Percentiles rank a stretch among this genome's conserved stretches.
These are phyloP conservation scores for Verticillium dahliae DNA, from an alignment of 2,329 filamentous ascomycete species.

Conservation along the genomic window DNA sequence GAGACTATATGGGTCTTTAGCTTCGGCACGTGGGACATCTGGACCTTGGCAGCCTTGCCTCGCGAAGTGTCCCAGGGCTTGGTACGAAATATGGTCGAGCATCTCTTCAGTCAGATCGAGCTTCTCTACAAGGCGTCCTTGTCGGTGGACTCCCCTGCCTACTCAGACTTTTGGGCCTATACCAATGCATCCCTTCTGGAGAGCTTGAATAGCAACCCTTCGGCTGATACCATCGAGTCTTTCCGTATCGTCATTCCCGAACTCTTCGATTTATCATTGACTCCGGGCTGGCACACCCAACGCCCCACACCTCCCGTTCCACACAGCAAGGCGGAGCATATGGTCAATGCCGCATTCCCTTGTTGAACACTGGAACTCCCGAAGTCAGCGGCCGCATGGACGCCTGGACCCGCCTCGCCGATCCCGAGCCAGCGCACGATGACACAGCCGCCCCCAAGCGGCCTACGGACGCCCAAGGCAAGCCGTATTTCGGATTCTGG, in stretches of 20 bases:
- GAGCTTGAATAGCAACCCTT: conserved; percentile 10
- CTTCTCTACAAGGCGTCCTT: conserved; percentile 36
- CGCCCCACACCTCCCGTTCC: conserved; percentile 35
- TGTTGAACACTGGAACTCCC: conserved; percentile 42
- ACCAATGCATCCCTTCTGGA: conserved; percentile 14
- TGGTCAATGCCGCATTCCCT: conserved; percentile 46
- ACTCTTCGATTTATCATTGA: conserved; percentile 45
- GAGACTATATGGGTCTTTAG: conserved; percentile 48
- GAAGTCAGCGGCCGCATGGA: conserved; percentile 30
- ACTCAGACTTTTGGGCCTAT: conserved; percentile 33
- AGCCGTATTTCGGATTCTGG: background rate
- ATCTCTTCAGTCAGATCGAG: conserved; percentile 40
- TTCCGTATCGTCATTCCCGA: conserved; percentile 47
- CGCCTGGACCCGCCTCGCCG: conserved; percentile 33
- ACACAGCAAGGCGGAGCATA: conserved; percentile 42
- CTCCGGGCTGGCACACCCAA: conserved; percentile 42
- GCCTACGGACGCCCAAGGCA: background rate
- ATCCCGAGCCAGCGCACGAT: conserved; percentile 7
- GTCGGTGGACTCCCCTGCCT: conserved; percentile 34
- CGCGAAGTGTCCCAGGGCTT: conserved; percentile 26
- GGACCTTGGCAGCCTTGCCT: conserved; percentile 42
- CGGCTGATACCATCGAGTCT: conserved; percentile 19
- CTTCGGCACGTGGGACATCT: conserved; percentile 49
- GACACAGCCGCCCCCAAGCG: background rate
- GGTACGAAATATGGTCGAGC: conserved; percentile 27